Evolutionary conservation across 768 basidiomycete genomes (phyloP).

Genomic region (Trametes cingulata): DNA sequence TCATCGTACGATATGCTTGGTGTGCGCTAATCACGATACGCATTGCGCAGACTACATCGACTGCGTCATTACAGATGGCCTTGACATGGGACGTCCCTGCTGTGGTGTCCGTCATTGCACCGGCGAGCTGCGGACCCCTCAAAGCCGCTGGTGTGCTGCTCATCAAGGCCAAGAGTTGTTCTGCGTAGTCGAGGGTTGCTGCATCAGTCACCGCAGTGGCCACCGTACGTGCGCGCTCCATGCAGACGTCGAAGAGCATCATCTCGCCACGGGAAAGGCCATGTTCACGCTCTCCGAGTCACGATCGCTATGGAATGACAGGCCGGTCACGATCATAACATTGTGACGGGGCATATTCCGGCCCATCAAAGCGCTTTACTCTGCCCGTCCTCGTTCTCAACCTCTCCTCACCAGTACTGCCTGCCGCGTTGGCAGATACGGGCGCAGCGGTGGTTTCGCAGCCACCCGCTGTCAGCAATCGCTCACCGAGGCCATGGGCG

Average conservation of each 20-base stretch:
- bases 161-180: conserved; percentile 1
- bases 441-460: too few relatives aligned
- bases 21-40: too few relatives aligned
- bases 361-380: too few relatives aligned
- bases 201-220: conserved; percentile 2
- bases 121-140: conserved; percentile 4
- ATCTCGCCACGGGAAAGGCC: neutral
- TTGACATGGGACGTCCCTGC: conserved; percentile 31
- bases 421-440: too few relatives aligned
- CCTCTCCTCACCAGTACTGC: too few relatives aligned
- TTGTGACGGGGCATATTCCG: too few relatives aligned
- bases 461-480: too few relatives aligned
- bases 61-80: conserved; percentile 28
- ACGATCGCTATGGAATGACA: too few relatives aligned
- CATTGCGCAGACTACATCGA: conserved; percentile 20
- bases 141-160: conserved; percentile 19
- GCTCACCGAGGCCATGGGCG: too few relatives aligned
- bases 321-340: too few relatives aligned
- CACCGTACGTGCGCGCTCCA: neutral
- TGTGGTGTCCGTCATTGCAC: conserved; percentile 25
- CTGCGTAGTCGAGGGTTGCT: conserved; percentile 1
- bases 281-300: conserved; percentile 1
- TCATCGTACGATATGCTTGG: neutral
- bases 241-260: neutral
- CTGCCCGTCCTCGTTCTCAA: too few relatives aligned